Conservation (phyloP, 129 eudicot species). For the Kitagawia praeruptora region DNA sequence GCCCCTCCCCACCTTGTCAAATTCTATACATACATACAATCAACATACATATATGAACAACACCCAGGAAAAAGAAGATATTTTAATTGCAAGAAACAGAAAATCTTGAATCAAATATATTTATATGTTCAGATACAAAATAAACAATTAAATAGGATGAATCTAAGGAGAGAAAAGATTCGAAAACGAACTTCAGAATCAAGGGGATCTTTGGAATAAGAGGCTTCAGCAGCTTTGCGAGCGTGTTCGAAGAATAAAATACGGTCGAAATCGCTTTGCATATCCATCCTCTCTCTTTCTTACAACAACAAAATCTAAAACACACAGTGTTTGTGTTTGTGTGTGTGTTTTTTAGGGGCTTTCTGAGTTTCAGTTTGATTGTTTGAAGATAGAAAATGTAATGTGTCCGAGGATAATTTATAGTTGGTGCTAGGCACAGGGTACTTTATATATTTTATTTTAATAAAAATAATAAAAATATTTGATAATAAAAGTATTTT, state of each 20-base stretch:
- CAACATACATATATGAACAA: not conserved
- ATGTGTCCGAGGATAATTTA: not conserved
- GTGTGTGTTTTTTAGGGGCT: not conserved
- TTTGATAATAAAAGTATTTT: no score
- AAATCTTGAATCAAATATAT: not conserved
- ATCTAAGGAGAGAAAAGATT: not conserved
- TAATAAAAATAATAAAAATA: no score
- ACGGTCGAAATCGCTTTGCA: slow-evolving; percentile 74
- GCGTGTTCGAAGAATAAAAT: slow-evolving; percentile 84
- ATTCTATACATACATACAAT: slow-evolving; percentile 32
- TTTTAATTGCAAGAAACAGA: not conserved
- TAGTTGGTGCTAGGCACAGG: no score
- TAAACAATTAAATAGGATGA: not conserved
- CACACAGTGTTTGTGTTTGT: not conserved
- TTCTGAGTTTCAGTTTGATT: not conserved
- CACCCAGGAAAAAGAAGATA: not conserved
- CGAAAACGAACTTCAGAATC: slow-evolving; percentile 42
- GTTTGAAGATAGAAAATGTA: not conserved
- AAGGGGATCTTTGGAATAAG: slow-evolving; percentile 57
- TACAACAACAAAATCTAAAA: not conserved
- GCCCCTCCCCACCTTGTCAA: slow-evolving; percentile 87
- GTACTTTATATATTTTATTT: no score
- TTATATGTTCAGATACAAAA: not conserved
- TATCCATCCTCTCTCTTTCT: slow-evolving; percentile 29
- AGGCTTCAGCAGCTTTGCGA: slow-evolving; percentile 66